These are phyloP conservation scores for Trichoderma breve DNA, from an alignment of 2,329 filamentous ascomycete species.

Conservation along the genomic window DNA sequence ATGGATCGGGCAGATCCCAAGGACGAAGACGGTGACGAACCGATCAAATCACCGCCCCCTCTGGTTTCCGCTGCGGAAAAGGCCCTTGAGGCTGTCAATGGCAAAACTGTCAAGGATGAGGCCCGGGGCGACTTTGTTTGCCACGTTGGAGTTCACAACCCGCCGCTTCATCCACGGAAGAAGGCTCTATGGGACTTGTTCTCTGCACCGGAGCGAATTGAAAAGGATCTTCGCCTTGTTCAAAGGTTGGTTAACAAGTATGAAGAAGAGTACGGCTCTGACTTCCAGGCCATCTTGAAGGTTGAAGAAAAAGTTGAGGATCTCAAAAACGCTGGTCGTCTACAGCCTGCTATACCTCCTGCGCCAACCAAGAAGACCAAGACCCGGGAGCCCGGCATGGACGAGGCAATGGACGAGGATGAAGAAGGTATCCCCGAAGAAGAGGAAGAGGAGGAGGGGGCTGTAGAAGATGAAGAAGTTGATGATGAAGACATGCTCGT, in stretches of 20 bases:
- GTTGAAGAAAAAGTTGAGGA: slow-evolving; percentile 87
- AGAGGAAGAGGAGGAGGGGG: slow-evolving; percentile 78
- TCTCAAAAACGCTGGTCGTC: slow-evolving; percentile 69
- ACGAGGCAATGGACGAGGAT: slow-evolving; percentile 62
- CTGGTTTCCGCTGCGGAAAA: slow-evolving; percentile 69
- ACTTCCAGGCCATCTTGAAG: slow-evolving; percentile 73
- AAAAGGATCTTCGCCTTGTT: slow-evolving; percentile 82
- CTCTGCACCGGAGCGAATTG: slow-evolving; percentile 87
- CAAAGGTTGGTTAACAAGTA: slow-evolving; percentile 79
- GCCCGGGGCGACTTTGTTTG: slow-evolving; percentile 94
- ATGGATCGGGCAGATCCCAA: slow-evolving; percentile 72
- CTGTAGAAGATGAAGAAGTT: slow-evolving; percentile 77
- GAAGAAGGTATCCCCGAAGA: slow-evolving; percentile 66
- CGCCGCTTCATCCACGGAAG: slow-evolving; percentile 80
- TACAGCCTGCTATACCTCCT: slow-evolving; percentile 63
- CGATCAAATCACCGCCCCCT: slow-evolving; percentile 52
- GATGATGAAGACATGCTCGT: slow-evolving; percentile 86
- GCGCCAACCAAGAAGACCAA: slow-evolving; percentile 60
- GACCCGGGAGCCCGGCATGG: slow-evolving; percentile 57
- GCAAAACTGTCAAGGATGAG: slow-evolving; percentile 94
- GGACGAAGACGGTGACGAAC: slow-evolving; percentile 62
- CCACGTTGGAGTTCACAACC: slow-evolving; percentile 93
- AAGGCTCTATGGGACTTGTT: slow-evolving; percentile 97
- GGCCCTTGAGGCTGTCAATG: slow-evolving; percentile 90
- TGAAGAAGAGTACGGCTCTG: slow-evolving; percentile 76